Evolutionary conservation across 2,329 filamentous ascomycete species (phyloP).

Genomic region (Leptographium lundbergii): DNA sequence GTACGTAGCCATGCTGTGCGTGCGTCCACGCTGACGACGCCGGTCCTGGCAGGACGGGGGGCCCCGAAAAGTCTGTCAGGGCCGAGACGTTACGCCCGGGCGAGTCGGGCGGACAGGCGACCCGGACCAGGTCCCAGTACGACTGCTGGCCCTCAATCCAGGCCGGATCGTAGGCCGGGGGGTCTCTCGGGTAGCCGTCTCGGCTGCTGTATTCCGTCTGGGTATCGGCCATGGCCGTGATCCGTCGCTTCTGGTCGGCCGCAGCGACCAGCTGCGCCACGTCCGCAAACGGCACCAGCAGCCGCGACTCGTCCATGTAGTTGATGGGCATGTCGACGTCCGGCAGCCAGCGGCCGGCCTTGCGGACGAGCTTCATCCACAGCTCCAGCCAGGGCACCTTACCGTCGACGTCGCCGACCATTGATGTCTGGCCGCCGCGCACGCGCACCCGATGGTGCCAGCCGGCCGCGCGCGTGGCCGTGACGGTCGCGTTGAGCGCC

Average conservation of each 20-base stretch:
- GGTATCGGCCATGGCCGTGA: conserved; percentile 24
- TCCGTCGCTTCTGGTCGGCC: conserved; percentile 30
- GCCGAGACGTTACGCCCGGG: conserved; percentile 26
- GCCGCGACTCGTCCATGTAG: conserved; percentile 47
- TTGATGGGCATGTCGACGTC: conserved; percentile 58
- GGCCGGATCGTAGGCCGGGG: conserved; percentile 25
- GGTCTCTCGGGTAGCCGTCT: conserved; percentile 17
- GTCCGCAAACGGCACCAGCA: conserved; percentile 47
- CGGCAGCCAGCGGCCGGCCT: conserved; percentile 41
- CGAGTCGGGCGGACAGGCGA: conserved; percentile 43
- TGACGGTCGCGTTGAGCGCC: conserved; percentile 30
- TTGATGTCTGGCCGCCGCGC: conserved; percentile 27
- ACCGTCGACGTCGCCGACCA: conserved; percentile 25
- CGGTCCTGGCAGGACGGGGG: conserved; percentile 12
- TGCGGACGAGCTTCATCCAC: conserved; percentile 35
- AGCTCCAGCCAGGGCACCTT: conserved; percentile 32
- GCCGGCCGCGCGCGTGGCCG: conserved; percentile 22
- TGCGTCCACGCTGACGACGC: conserved; percentile 14
- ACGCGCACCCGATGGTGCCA: conserved; percentile 28
- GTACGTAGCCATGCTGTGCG: conserved; percentile 32
- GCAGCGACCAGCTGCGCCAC: conserved; percentile 35
- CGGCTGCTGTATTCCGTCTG: no score
- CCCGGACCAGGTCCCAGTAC: conserved; percentile 47
- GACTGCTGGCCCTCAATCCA: conserved; percentile 30
- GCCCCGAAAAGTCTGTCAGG: conserved; percentile 22